phyloP scores from a whole-genome alignment of 192 early-diverging fungal species.

The Dispira parvispora region DNA sequence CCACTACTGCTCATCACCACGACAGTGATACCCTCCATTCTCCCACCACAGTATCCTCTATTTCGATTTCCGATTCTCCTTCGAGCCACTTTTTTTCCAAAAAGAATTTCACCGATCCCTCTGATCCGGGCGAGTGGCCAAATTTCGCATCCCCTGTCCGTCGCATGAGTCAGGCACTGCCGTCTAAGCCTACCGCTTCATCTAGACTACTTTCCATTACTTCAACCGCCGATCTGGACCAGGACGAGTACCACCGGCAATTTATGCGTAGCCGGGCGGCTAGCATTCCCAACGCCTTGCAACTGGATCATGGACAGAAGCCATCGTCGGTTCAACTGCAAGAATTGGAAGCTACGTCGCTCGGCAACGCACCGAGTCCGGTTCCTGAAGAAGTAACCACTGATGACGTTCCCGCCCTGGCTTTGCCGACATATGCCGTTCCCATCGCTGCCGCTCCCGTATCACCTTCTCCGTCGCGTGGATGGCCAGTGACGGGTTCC shows the following conservation, averaged over 20 bases:
- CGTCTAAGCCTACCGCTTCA: neutral
- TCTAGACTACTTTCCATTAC: neutral
- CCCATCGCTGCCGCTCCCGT: neutral
- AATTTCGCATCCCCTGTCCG: neutral
- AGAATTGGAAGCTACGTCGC: neutral
- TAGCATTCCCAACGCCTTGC: slow-evolving; percentile 9
- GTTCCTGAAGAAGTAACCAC: neutral
- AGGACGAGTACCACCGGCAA: slow-evolving; percentile 3
- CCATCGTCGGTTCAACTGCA: neutral
- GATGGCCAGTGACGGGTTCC: neutral
- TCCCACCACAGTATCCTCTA: no score
- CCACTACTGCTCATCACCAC: no score
- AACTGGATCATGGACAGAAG: neutral
- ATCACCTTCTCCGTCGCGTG: neutral
- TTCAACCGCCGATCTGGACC: slow-evolving; percentile 3
- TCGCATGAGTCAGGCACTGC: neutral
- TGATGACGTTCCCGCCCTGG: neutral
- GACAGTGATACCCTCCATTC: no score
- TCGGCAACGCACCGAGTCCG: neutral
- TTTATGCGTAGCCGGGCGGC: slow-evolving; percentile 7
- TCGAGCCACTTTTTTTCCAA: no score
- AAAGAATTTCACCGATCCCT: no score
- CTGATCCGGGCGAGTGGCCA: no score
- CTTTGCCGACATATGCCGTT: neutral
- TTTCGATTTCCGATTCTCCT: no score